Conservation (phyloP, 2,329 filamentous ascomycete species). For the Penicillium sp. region DNA sequence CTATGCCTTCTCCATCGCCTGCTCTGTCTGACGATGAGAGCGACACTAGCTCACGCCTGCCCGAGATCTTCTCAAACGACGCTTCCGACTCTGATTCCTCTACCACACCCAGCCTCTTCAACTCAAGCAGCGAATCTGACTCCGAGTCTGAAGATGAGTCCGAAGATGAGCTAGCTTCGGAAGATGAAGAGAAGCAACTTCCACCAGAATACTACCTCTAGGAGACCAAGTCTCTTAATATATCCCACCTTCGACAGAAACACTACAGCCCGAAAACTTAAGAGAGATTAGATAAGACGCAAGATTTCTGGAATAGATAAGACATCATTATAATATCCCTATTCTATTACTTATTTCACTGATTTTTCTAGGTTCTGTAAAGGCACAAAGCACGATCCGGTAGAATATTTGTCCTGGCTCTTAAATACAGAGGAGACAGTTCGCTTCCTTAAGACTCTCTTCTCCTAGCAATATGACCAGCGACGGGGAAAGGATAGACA, state of each 20-base stretch:
- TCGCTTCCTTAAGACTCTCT: conserved; percentile 31
- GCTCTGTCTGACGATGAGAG: conserved; percentile 23
- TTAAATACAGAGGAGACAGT: conserved; percentile 34
- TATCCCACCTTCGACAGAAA: conserved; percentile 32
- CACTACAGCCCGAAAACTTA: conserved; percentile 31
- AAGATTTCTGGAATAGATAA: conserved; percentile 29
- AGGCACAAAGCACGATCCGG: conserved; percentile 19
- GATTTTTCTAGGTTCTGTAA: conserved; percentile 29
- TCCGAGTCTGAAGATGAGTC: conserved; percentile 17
- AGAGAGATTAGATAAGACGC: conserved; percentile 28
- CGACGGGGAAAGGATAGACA: conserved; percentile 20
- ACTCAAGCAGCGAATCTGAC: conserved; percentile 17
- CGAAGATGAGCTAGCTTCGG: conserved; percentile 13
- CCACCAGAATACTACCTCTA: conserved; percentile 26
- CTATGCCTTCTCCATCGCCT: conserved; percentile 2
- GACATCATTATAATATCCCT: neutral
- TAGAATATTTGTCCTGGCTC: conserved; percentile 22
- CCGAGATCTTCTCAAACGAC: conserved; percentile 23
- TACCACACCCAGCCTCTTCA: conserved; percentile 5
- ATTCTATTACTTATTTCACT: conserved; percentile 8
- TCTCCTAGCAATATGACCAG: conserved; percentile 24
- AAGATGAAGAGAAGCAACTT: conserved; percentile 21
- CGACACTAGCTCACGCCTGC: conserved; percentile 20
- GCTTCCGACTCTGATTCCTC: conserved; percentile 16
- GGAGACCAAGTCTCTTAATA: conserved; percentile 29